A percentile compares a stretch with the other conserved stretches of the same genome.
Evolutionary conservation across 2,329 filamentous ascomycete genomes (phyloP).

Genomic region (Trichoderma harzianum): DNA sequence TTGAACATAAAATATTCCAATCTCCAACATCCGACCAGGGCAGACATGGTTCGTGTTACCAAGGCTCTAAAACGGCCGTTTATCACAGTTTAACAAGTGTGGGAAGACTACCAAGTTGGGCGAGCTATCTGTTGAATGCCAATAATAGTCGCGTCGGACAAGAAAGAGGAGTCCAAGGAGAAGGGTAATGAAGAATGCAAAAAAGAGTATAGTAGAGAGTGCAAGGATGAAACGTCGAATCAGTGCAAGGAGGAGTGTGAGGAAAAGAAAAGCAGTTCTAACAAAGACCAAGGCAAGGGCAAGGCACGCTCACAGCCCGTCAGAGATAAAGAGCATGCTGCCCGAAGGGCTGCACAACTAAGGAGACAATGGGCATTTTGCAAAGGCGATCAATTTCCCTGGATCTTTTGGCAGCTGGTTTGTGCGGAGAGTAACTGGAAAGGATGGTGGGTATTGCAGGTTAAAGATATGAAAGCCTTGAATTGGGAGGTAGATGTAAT

Average conservation of each 20-base stretch:
- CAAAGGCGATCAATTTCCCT: background rate
- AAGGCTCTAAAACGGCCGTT: background rate
- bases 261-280: background rate
- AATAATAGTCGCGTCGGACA: background rate
- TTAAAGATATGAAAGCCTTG: background rate
- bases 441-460: background rate
- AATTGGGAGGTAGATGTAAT: background rate
- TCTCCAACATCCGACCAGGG: slow-evolving; percentile 29
- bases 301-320: background rate
- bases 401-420: background rate
- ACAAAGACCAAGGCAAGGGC: background rate
- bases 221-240: background rate
- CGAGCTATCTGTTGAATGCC: background rate
- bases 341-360: background rate
- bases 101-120: background rate
- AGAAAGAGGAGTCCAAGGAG: background rate
- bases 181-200: background rate
- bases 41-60: slow-evolving; percentile 15
- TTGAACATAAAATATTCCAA: background rate
- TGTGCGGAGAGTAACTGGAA: background rate
- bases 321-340: background rate
- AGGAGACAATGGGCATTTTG: background rate
- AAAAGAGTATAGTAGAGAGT: fast-evolving
- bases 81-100: background rate
- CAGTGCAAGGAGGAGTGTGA: background rate